phyloP scores from a whole-genome alignment of 495 filamentous ascomycete species.

The Neurospora sp. region DNA sequence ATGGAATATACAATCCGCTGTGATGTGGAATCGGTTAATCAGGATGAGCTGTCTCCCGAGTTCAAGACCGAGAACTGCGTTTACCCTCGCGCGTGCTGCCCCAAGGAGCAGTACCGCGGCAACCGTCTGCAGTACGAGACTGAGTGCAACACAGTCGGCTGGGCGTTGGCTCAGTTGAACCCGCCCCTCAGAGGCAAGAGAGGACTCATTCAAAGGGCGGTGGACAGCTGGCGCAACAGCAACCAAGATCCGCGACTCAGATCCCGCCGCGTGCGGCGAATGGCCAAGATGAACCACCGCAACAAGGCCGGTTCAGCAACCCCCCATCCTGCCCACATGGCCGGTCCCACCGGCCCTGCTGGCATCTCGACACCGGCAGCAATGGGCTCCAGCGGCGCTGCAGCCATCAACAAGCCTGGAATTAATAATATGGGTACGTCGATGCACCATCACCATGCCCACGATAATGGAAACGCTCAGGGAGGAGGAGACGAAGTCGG shows the following conservation, averaged over 20 bases:
- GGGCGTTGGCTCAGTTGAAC: conserved; percentile 91
- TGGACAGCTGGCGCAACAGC: conserved; percentile 98
- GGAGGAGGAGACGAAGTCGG: conserved; percentile 79
- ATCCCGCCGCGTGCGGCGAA: conserved; percentile 81
- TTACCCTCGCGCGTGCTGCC: conserved; percentile 89
- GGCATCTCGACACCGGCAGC: conserved; percentile 42
- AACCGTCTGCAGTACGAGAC: conserved; percentile 95
- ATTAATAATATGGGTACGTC: conserved; percentile 50
- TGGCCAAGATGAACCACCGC: conserved; percentile 88
- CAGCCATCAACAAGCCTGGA: conserved; percentile 45
- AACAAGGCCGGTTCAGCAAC: conserved; percentile 44
- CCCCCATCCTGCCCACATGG: conserved; percentile 36
- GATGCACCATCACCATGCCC: conserved; percentile 60
- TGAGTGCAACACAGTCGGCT: conserved; percentile 96
- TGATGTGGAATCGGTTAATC: conserved; percentile 92
- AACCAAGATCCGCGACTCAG: conserved; percentile 88
- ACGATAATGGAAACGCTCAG: conserved; percentile 57
- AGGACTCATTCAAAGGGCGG: conserved; percentile 89
- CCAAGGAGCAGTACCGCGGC: conserved; percentile 90
- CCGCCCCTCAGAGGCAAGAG: conserved; percentile 83
- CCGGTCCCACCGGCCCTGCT: conserved; percentile 43
- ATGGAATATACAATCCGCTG: conserved; percentile 99
- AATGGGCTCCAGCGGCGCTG: conserved; percentile 34
- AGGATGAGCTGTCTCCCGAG: conserved; percentile 70
- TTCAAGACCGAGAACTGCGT: conserved; percentile 99